Percentiles rank a stretch among this genome's conserved stretches.
Evolutionary conservation across 352 stramenopile species (phyloP).

Genomic region (Peronospora farinosa): DNA sequence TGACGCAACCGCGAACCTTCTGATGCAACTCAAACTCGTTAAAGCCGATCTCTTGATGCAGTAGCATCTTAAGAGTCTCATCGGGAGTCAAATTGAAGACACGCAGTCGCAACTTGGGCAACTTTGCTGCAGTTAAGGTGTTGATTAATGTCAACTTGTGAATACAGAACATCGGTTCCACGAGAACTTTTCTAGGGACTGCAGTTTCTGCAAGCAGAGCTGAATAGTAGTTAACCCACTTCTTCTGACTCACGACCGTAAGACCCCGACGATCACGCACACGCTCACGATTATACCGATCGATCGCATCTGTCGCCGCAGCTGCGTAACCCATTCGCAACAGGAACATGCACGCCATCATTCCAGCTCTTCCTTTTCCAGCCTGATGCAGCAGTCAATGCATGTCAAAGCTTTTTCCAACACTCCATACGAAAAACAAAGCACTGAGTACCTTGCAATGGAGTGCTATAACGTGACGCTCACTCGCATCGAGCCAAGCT

Average conservation of each 20-base stretch:
- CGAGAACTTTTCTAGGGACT: conserved; percentile 8
- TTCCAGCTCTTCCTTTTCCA: conserved; percentile 63
- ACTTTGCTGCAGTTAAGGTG: conserved; percentile 30
- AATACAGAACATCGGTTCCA: conserved; percentile 28
- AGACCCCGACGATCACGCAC: conserved; percentile 51
- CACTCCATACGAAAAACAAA: not conserved
- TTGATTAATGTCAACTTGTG: conserved; percentile 39
- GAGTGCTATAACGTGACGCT: conserved; percentile 46
- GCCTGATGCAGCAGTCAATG: conserved; percentile 22
- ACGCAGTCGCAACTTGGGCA: conserved; percentile 41
- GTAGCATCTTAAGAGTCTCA: conserved; percentile 26
- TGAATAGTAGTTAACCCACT: conserved; percentile 70
- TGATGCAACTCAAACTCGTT: conserved; percentile 46
- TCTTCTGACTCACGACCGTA: conserved; percentile 61
- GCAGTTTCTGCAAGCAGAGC: conserved; percentile 16
- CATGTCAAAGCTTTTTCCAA: not conserved
- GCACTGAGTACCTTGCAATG: conserved; percentile 65
- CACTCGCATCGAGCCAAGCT: conserved; percentile 40
- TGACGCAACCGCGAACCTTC: conserved; percentile 42
- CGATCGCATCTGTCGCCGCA: conserved; percentile 44
- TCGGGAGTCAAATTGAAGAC: conserved; percentile 34
- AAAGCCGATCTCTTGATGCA: conserved; percentile 46
- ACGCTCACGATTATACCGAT: conserved; percentile 60
- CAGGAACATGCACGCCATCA: conserved; percentile 78
- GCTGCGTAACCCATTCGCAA: conserved; percentile 50